These are phyloP conservation scores for Lipomyces yamadae DNA, from an alignment of 805 yeast species.

Conservation along the genomic window DNA sequence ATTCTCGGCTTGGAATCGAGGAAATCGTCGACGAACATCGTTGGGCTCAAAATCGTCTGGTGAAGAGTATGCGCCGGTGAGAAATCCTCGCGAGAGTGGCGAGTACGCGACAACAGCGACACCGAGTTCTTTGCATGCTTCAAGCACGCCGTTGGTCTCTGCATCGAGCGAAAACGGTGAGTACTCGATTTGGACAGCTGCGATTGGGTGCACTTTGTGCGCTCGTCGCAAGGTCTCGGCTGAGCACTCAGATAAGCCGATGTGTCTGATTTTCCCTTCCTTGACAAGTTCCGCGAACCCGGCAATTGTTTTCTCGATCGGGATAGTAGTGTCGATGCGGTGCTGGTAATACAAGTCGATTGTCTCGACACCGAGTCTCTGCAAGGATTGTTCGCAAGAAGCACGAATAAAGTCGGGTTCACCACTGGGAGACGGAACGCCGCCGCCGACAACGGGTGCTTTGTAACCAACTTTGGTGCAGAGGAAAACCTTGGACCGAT, in stretches of 20 bases:
- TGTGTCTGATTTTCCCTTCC: slow-evolving; percentile 69
- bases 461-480: slow-evolving; percentile 65
- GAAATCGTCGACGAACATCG: slow-evolving; percentile 61
- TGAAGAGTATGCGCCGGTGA: slow-evolving; percentile 64
- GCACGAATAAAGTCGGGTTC: slow-evolving; percentile 31
- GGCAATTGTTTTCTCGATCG: slow-evolving; percentile 63
- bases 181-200: slow-evolving; percentile 78
- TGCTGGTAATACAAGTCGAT: slow-evolving; percentile 73
- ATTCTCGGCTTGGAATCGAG: slow-evolving; percentile 63
- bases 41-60: slow-evolving; percentile 55
- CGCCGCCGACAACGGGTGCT: slow-evolving; percentile 16
- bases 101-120: slow-evolving; percentile 81
- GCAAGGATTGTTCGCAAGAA: slow-evolving; percentile 30
- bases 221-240: slow-evolving; percentile 68
- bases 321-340: slow-evolving; percentile 63
- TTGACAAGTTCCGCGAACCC: slow-evolving; percentile 64
- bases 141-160: slow-evolving; percentile 65
- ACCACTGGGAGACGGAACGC: slow-evolving; percentile 42
- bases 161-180: slow-evolving; percentile 71
- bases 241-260: slow-evolving; percentile 75
- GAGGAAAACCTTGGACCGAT: slow-evolving; percentile 56
- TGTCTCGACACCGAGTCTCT: slow-evolving; percentile 26
- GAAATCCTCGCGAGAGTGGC: slow-evolving; percentile 79
- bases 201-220: slow-evolving; percentile 57
- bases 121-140: slow-evolving; percentile 58